phyloP scores from a whole-genome alignment of 2,329 filamentous ascomycete species.

The Fusarium pseudocircinatum region DNA sequence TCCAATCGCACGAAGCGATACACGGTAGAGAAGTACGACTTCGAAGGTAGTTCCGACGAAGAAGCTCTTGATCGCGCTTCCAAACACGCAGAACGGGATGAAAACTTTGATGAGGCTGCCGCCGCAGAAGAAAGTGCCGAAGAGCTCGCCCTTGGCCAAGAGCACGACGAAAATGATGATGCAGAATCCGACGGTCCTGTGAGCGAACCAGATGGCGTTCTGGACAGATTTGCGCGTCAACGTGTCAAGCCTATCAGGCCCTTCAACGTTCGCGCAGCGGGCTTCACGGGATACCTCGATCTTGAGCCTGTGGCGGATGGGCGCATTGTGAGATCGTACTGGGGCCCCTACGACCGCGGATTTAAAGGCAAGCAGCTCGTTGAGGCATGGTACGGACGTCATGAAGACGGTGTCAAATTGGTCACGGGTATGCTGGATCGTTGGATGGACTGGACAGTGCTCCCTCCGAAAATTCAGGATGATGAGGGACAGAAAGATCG shows the following conservation, averaged over 20 bases:
- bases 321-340: conserved; percentile 46
- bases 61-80: conserved; percentile 35
- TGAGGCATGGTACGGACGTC: conserved; percentile 55
- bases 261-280: conserved; percentile 37
- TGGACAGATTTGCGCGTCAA: conserved; percentile 44
- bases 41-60: conserved; percentile 48
- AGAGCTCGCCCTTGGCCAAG: conserved; percentile 37
- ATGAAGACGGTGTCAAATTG: conserved; percentile 47
- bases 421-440: conserved; percentile 52
- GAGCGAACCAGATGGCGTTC: conserved; percentile 42
- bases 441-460: conserved; percentile 53
- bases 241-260: conserved; percentile 38
- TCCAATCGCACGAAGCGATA: conserved; percentile 51
- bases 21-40: conserved; percentile 48
- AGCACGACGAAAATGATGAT: conserved; percentile 44
- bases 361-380: conserved; percentile 49
- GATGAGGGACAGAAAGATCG: conserved; percentile 43
- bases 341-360: conserved; percentile 49
- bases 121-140: conserved; percentile 46
- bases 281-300: conserved; percentile 43
- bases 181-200: conserved; percentile 40
- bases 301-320: conserved; percentile 49
- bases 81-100: conserved; percentile 42
- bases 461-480: conserved; percentile 50
- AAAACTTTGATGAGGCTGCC: conserved; percentile 46